Evolutionary conservation across 345 rosid genomes (phyloP).

Genomic region (Corchorus capsularis): DNA sequence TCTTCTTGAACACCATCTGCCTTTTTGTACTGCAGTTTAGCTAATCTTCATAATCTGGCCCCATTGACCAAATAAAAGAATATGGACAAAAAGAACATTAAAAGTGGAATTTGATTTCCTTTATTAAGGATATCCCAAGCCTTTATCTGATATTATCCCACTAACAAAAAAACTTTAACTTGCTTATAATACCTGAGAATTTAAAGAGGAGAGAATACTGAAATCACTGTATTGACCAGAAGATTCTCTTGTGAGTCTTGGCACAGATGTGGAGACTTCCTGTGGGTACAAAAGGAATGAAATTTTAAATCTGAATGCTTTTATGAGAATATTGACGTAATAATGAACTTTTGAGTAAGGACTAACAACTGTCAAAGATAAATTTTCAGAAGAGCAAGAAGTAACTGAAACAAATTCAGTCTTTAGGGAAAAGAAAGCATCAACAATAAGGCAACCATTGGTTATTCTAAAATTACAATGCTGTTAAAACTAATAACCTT

Average conservation of each 20-base stretch:
- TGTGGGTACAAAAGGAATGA: conserved; percentile 36
- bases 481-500: background rate
- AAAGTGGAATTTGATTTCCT: background rate
- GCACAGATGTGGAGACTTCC: conserved; percentile 78
- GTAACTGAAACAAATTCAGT: background rate
- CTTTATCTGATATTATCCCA: background rate
- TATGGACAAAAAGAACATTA: background rate
- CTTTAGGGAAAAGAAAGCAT: conserved; percentile 2
- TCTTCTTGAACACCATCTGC: background rate
- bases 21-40: background rate
- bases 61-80: background rate
- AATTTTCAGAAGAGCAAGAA: background rate
- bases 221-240: conserved; percentile 87
- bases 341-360: background rate
- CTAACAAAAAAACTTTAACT: conserved; percentile 1
- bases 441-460: background rate
- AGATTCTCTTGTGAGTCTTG: conserved; percentile 73
- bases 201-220: conserved; percentile 85
- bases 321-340: conserved; percentile 4
- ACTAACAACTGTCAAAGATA: background rate
- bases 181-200: conserved; percentile 73
- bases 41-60: background rate
- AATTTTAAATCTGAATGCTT: background rate
- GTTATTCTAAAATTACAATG: background rate
- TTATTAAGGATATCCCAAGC: background rate